These are phyloP conservation scores for Starmerella scarabaei DNA, from an alignment of 805 yeast species.

Conservation along the genomic window DNA sequence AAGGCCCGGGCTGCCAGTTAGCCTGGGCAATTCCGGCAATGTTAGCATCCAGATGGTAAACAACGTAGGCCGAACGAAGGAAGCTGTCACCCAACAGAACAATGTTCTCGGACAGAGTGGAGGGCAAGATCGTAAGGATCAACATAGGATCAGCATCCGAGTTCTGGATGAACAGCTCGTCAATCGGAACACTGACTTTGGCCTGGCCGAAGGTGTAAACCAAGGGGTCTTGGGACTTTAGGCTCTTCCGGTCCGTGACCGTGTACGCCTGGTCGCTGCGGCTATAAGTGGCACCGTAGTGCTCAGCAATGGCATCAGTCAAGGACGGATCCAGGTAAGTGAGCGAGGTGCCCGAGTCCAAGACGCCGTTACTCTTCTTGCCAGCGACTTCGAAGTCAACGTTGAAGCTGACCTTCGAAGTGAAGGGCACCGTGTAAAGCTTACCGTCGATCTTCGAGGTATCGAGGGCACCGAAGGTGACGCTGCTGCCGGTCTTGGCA, in stretches of 20 bases:
- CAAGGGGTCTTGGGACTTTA: slow-evolving; percentile 5
- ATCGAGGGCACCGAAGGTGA: slow-evolving; percentile 55
- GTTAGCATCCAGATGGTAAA: slow-evolving; percentile 46
- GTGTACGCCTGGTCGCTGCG: slow-evolving; percentile 3
- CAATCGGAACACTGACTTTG: slow-evolving; percentile 18
- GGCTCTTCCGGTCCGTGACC: slow-evolving; percentile 1
- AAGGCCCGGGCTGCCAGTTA: slow-evolving; percentile 19
- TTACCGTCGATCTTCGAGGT: slow-evolving; percentile 44
- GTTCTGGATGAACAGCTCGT: slow-evolving; percentile 21
- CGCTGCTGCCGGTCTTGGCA: slow-evolving; percentile 14
- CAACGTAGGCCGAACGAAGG: slow-evolving; percentile 50
- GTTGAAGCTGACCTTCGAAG: slow-evolving; percentile 5
- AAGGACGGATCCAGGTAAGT: slow-evolving; percentile 31
- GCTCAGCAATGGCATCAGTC: slow-evolving; percentile 7
- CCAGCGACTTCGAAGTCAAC: slow-evolving; percentile 15
- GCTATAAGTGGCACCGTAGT: slow-evolving; percentile 12
- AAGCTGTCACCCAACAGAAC: slow-evolving; percentile 46
- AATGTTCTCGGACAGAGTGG: slow-evolving; percentile 17
- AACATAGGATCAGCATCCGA: not conserved
- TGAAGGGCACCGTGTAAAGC: slow-evolving; percentile 19
- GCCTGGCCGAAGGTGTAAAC: slow-evolving; percentile 19
- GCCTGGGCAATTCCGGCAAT: slow-evolving; percentile 47
- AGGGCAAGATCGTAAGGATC: slow-evolving; percentile 13
- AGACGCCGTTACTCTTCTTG: slow-evolving; percentile 10
- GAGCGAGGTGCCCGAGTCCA: slow-evolving; percentile 46